Conservation (phyloP, 176 grass and related monocot genomes). For the Oropetium thomaeum region DNA sequence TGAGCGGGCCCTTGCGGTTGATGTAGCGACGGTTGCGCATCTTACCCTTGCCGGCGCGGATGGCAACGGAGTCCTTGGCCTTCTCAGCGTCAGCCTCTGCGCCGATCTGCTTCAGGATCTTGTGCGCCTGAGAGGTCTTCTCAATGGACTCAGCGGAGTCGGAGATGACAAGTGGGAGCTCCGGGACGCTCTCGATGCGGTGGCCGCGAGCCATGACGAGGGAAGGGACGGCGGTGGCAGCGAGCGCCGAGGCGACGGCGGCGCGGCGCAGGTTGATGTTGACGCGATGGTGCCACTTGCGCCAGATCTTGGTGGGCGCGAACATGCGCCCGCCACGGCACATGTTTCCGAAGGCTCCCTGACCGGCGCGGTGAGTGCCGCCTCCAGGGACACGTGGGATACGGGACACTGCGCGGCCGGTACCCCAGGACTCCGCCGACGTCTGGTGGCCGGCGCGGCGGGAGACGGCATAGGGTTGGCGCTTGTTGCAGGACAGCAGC, state of each 20-base stretch:
- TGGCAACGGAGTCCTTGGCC: conserved; percentile 69
- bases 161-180: conserved; percentile 74
- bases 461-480: conserved; percentile 88
- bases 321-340: conserved; percentile 84
- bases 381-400: conserved; percentile 82
- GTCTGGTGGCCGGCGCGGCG: conserved; percentile 91
- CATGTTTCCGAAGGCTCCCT: conserved; percentile 97
- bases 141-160: conserved; percentile 62
- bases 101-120: conserved; percentile 74
- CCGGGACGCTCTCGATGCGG: conserved; percentile 62
- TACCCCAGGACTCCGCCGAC: conserved; percentile 86
- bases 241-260: conserved; percentile 56
- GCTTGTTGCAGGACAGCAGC: conserved; percentile 74
- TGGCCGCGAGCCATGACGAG: conserved; percentile 74
- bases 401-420: conserved; percentile 85
- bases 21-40: conserved; percentile 82
- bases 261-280: conserved; percentile 59
- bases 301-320: conserved; percentile 80
- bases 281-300: conserved; percentile 69
- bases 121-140: conserved; percentile 79
- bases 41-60: conserved; percentile 76
- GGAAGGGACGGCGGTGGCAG: conserved; percentile 60
- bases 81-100: conserved; percentile 67
- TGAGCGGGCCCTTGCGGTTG: conserved; percentile 68
- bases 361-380: conserved; percentile 72